Base-by-base conservation (phyloP, 2,329 filamentous ascomycete species). In the Xylaria sp. region DNA sequence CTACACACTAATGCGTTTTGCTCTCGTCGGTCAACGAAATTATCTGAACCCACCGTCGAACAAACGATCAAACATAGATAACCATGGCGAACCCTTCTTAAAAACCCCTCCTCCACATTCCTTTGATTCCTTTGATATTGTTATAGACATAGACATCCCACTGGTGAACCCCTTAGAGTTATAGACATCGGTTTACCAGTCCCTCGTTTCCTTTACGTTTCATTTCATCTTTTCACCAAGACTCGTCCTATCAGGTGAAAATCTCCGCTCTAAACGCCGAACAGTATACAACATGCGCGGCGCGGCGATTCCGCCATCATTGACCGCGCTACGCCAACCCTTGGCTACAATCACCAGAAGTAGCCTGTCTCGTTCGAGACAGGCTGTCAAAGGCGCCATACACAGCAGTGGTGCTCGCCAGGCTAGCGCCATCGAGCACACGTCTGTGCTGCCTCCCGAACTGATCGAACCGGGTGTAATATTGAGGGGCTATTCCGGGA, bases 401-500 rank as follows among this genome's bases (percentile, higher is more conserved):
- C 65, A 69, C 64, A 54, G 57, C 57, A 70, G 56, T 65, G 70
- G 60, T 57, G 71, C 71, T 70, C 75, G 74, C 63, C 73, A 75
- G 51, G 76, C 76, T 54, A 77, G 71, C 67, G 74, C 76, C 44
- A 25, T 78, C 62, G 71, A 74, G 48, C 74, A 74, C 60, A 70
- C 72, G 51, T 60, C 68, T 15, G 55, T 70, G 32, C 50, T 70
- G 18, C 60, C 72, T 48, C 44, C 66, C 20, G 71, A 73, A 34
- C 69, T 71, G 6, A 73, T 77, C 20, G 76, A 75, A 65, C 76
- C 76, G 9, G 76, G 76, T 41, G 75, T 74, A 4, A 77, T 77
- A 46, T 48, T 78, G 59, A 76, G 74, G 64, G 76, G 76, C 23
- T 77, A 78, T 51, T 79, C 78, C 25, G 78, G 78, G 28, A 75